These are phyloP conservation scores for Penicillium occitanis DNA, from an alignment of 2,329 filamentous ascomycete genomes.

Conservation along the genomic window DNA sequence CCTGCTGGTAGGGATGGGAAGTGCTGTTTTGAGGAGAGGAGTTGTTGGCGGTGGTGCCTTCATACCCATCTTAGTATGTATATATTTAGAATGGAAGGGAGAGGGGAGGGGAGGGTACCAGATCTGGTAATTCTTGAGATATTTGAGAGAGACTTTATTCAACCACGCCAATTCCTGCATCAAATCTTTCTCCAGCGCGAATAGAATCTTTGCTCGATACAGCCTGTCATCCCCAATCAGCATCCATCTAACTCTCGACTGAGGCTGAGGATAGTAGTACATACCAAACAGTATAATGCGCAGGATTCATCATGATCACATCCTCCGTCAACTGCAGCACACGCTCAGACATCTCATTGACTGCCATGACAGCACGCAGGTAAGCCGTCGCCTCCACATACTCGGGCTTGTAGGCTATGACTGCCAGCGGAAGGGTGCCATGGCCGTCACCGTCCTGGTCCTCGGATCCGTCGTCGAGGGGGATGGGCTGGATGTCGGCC, in stretches of 20 bases:
- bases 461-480: slow-evolving; percentile 72
- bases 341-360: slow-evolving; percentile 76
- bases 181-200: slow-evolving; percentile 64
- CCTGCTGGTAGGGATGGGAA: slow-evolving; percentile 59
- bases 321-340: slow-evolving; percentile 80
- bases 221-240: slow-evolving; percentile 52
- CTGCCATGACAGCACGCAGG: slow-evolving; percentile 88
- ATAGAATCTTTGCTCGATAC: slow-evolving; percentile 79
- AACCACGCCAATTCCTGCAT: slow-evolving; percentile 79
- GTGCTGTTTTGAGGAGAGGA: slow-evolving; percentile 49
- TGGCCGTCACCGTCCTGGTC: slow-evolving; percentile 24
- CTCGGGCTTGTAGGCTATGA: slow-evolving; percentile 84
- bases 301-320: slow-evolving; percentile 89
- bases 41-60: slow-evolving; percentile 60
- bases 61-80: not conserved
- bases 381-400: slow-evolving; percentile 94
- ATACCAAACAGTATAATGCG: slow-evolving; percentile 95
- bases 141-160: slow-evolving; percentile 74
- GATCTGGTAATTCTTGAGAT: slow-evolving; percentile 99
- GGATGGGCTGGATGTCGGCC: slow-evolving; percentile 81
- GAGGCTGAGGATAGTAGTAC: slow-evolving; percentile 23
- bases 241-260: not conserved
- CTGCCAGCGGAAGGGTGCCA: slow-evolving; percentile 67
- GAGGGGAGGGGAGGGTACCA: slow-evolving; percentile 54
- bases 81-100: not conserved